Evolutionary conservation across 2,329 filamentous ascomycete genomes (phyloP).

Genomic region (Aureobasidium sp.): DNA sequence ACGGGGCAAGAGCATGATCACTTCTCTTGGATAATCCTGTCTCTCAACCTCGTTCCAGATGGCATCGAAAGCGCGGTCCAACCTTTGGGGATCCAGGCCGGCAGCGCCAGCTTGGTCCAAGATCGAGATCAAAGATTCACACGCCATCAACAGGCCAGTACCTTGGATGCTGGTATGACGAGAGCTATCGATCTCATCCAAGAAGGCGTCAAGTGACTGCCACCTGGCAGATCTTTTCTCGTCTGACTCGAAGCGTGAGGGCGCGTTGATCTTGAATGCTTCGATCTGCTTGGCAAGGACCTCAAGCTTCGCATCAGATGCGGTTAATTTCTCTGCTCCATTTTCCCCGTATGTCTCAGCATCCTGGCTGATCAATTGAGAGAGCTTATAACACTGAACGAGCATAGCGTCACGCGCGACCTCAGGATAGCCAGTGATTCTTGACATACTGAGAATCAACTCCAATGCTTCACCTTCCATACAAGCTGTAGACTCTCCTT

Average conservation of each 20-base stretch:
- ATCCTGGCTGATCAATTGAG: slow-evolving; percentile 19
- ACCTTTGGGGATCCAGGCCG: background rate
- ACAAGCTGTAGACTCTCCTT: slow-evolving; percentile 4
- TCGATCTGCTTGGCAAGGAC: background rate
- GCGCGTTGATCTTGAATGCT: background rate
- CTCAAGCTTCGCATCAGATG: slow-evolving; percentile 5
- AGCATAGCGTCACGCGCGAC: slow-evolving; percentile 30
- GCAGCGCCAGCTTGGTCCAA: slow-evolving; percentile 15
- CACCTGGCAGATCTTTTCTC: background rate
- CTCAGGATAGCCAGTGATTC: slow-evolving; percentile 33
- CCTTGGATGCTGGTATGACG: slow-evolving; percentile 26
- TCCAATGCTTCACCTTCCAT: slow-evolving; percentile 23
- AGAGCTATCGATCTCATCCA: slow-evolving; percentile 20
- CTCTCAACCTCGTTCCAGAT: slow-evolving; percentile 42
- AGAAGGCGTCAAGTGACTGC: slow-evolving; percentile 19
- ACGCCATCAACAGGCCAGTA: slow-evolving; percentile 22
- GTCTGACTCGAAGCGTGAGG: background rate
- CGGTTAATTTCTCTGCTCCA: background rate
- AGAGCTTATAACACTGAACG: background rate
- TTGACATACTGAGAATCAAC: slow-evolving; percentile 28
- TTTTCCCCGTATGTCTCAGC: background rate
- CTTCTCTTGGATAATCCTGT: slow-evolving; percentile 36
- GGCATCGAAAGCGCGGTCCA: slow-evolving; percentile 20
- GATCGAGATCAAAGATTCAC: slow-evolving; percentile 18
- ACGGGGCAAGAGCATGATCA: slow-evolving; percentile 29